phyloP scores from a whole-genome alignment of 2,329 filamentous ascomycete genomes.

The Amauroascus niger region DNA sequence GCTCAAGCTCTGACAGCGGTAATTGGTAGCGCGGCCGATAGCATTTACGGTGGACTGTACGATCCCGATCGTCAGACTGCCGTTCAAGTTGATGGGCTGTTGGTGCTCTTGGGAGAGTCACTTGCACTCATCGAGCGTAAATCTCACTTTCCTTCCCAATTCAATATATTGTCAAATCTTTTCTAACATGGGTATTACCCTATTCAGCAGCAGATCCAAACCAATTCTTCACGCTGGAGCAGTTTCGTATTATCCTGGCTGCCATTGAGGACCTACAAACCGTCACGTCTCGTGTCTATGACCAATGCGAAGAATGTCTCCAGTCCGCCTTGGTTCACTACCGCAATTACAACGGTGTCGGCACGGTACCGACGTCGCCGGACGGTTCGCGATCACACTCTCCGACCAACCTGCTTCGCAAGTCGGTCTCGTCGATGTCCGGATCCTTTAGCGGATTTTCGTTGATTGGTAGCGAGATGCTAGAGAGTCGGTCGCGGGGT shows the following conservation, averaged over 20 bases:
- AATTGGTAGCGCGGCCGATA: conserved; percentile 76
- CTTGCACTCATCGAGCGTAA: conserved; percentile 61
- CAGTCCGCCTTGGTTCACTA: conserved; percentile 59
- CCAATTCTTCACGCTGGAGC: conserved; percentile 54
- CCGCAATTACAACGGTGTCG: conserved; percentile 31
- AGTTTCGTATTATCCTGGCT: conserved; percentile 66
- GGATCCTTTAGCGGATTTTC: conserved; percentile 51
- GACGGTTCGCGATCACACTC: conserved; percentile 29
- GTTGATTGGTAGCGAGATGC: conserved; percentile 63
- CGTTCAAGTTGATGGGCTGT: conserved; percentile 76
- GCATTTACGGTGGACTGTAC: conserved; percentile 82
- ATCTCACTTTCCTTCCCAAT: conserved; percentile 21
- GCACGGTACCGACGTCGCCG: conserved; percentile 8
- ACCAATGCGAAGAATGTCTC: conserved; percentile 69
- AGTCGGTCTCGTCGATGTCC: conserved; percentile 47
- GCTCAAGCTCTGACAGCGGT: conserved; percentile 69
- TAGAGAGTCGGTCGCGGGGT: conserved; percentile 39
- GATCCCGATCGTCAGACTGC: conserved; percentile 72
- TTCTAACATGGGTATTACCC: not conserved
- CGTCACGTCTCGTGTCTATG: conserved; percentile 61
- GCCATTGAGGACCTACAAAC: conserved; percentile 72
- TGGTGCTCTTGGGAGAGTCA: conserved; percentile 74
- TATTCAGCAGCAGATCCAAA: conserved; percentile 39
- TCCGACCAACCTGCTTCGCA: conserved; percentile 58
- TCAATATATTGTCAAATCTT: too few relatives aligned